Evolutionary conservation across 441 rosid species (phyloP), one percentile per base, ranked within the genome.

Genomic region (Bocquillonia castaneifolia): DNA sequence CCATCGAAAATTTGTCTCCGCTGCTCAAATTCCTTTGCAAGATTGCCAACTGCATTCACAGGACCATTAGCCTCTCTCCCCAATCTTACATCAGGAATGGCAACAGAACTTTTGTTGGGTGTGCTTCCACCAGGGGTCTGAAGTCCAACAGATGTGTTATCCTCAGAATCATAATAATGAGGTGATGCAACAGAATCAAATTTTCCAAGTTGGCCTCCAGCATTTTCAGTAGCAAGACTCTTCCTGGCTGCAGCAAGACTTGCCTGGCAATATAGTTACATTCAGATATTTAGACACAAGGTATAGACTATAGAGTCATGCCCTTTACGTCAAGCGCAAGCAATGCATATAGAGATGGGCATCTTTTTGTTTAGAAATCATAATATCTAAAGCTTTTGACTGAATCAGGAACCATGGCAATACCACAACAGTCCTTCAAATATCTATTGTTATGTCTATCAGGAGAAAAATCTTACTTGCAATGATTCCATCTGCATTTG

Each of bases 241-340:
- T 80, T 92, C 68, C 88, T 79, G 68, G 97, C 97, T 15, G 92
- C 86, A 7, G 86, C 88, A 67, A 94, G 94, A 82, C 89, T 92
- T 79, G 65, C 79, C 98, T 94, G 72, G 83, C 67, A 77, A 66
- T 53, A 53, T 47, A 77, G 50, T 31, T 25, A 67, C 40, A 71
- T 47, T 72, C 5, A 48, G 9, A 55, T 39, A n/a, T 28, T 47
- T 4, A 58, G 62, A 29, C 29, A 36, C n/a, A n/a, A n/a, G n/a
- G n/a, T n/a, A 48, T 15, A 17, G 10, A 62, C 57, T 18, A 58
- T 34, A 28, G 51, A 3, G 9, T 29, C 15, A 20, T 51, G 59
- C 54, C 12, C 31, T 32, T 34, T 54, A 42, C 15, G 50, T 40
- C 44, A 44, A 17, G 40, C 9, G 10, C 12, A 18, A 1, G 22